phyloP scores from a whole-genome alignment of 305 asterid genomes.

The Fraxinus sp. region DNA sequence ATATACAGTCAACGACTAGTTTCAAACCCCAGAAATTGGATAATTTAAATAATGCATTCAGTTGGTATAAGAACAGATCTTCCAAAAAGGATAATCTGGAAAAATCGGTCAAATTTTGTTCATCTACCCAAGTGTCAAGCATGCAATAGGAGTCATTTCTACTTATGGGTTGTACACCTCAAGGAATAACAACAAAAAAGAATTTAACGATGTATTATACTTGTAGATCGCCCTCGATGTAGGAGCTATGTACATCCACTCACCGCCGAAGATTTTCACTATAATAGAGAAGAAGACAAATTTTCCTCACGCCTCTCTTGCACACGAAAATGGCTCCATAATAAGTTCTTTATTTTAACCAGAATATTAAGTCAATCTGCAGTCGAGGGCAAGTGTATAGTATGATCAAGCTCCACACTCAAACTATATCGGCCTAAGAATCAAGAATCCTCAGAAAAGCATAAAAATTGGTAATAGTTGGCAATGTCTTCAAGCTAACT shows the following conservation, averaged over 20 bases:
- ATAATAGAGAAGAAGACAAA: not conserved
- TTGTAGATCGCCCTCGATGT: not conserved
- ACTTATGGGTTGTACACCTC: not conserved
- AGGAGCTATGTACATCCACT: not conserved
- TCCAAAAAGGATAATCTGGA: slow-evolving; percentile 19
- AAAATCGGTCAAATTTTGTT: slow-evolving; percentile 31
- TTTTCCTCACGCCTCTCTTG: not conserved
- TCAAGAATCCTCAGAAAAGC: slow-evolving; percentile 21
- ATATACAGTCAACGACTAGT: not conserved
- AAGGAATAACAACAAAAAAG: slow-evolving; percentile 19
- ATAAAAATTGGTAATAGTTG: slow-evolving; percentile 23
- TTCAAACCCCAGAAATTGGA: slow-evolving; percentile 15
- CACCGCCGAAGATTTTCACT: not conserved
- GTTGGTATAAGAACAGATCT: slow-evolving; percentile 3
- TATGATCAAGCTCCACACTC: not conserved
- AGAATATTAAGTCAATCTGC: not conserved
- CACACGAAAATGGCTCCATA: not conserved
- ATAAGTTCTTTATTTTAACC: not conserved
- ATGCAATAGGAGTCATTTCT: slow-evolving; percentile 23
- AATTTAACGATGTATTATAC: slow-evolving; percentile 28
- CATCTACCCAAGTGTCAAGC: slow-evolving; percentile 36
- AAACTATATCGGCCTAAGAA: slow-evolving; percentile 29
- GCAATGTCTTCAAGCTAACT: slow-evolving; percentile 19
- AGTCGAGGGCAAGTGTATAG: not conserved
- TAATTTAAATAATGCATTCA: not conserved